Evolutionary conservation across 257 asterid genomes (phyloP).

Genomic region (Handroanthus guayacan): DNA sequence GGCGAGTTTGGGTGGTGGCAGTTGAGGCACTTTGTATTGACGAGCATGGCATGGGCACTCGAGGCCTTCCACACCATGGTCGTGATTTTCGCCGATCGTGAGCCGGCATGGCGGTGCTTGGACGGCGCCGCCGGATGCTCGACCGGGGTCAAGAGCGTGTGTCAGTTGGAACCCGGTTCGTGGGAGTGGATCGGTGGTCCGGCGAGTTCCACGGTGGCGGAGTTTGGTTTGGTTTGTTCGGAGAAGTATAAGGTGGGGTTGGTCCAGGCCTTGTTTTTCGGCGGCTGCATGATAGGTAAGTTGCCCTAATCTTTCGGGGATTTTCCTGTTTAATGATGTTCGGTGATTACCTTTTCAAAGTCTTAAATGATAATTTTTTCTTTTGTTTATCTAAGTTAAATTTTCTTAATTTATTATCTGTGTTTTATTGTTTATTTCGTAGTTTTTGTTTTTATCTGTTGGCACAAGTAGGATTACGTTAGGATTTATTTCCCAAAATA

Average conservation of each 20-base stretch:
- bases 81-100: slow-evolving; percentile 86
- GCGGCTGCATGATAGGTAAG: slow-evolving; percentile 87
- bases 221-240: slow-evolving; percentile 76
- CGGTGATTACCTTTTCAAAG: not conserved
- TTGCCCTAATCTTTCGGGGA: not conserved
- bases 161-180: slow-evolving; percentile 62
- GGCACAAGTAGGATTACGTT: too few relatives aligned
- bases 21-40: slow-evolving; percentile 67
- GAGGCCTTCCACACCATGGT: slow-evolving; percentile 92
- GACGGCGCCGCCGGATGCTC: slow-evolving; percentile 44
- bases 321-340: not conserved
- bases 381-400: too few relatives aligned
- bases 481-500: too few relatives aligned
- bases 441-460: too few relatives aligned
- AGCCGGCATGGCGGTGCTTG: slow-evolving; percentile 70
- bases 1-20: slow-evolving; percentile 95
- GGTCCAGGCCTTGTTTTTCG: slow-evolving; percentile 83
- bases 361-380: not conserved
- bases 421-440: too few relatives aligned
- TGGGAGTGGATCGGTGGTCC: slow-evolving; percentile 83
- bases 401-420: too few relatives aligned
- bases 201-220: slow-evolving; percentile 76
- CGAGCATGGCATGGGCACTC: slow-evolving; percentile 85
- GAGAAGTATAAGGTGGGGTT: slow-evolving; percentile 83
- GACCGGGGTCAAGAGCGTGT: slow-evolving; percentile 47